Base-by-base conservation (phyloP, 1,139 yeast genomes). In the Candida smagusa region DNA sequence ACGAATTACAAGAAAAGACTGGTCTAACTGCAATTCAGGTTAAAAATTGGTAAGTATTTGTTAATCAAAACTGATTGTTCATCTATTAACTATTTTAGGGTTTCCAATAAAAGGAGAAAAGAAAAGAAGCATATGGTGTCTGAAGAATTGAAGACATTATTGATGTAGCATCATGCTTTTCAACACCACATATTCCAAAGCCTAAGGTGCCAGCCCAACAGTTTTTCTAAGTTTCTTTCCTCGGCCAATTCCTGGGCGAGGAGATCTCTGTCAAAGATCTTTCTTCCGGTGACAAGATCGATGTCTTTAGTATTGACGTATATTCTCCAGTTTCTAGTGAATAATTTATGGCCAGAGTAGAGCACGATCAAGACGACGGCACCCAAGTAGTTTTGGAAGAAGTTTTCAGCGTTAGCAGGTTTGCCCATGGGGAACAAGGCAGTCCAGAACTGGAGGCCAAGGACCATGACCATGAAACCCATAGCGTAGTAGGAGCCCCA, bases 311-410 rank as follows among this genome's bases (percentile, higher is more conserved):
- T 48, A 2, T 45, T 44, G n/a, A 60, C 44, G 40, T 50, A 59
- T 8, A 61, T 30, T 40, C 56, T 52, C 71, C 71, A 63, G 42
- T 63, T 63, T 42, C 56, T 54, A n/a, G 61, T 49, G 42, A 43
- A 59, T 13, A 64, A 7, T 37, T 65, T 64, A 43, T 66, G 72
- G 22, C 60, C 61, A 21, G 62, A 28, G 47, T 64, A 66, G 42
- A 66, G 64, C 2, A 61, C 42, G 19, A 59, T 26, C 9, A 66
- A 57, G 5, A 66, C 68, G 9, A 64, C 45, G 2, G 59, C 57
- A 6, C 70, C 69, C 39, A 66, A 54, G 45, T 65, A 66, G 41
- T 63, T 64, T 44, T 65, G 62, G 51, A 66, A 66, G 44, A 66
- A 66, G 41, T 47, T 54, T 33, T 52, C 51, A 1, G 65, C 72